Evolutionary conservation across 1,284 basidiomycete genomes (phyloP).

Genomic region (Ustilago bromivora): DNA sequence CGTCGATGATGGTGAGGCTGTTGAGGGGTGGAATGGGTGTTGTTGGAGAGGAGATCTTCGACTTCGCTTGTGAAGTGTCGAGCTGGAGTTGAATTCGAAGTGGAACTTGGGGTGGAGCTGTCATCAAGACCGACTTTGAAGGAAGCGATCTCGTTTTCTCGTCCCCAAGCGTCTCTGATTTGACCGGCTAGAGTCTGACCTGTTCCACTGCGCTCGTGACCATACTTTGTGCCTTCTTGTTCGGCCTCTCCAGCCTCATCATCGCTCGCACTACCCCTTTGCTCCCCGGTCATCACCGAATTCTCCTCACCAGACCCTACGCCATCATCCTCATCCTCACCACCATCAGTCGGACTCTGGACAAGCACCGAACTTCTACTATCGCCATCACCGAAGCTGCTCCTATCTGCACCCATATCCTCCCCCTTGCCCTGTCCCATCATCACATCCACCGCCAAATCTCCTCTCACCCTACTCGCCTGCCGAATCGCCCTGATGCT

Average conservation of each 20-base stretch:
- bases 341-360: constrained; percentile 38
- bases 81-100: not conserved
- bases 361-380: constrained; percentile 19
- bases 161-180: constrained; percentile 37
- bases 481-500: constrained; percentile 43
- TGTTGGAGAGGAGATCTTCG: constrained; percentile 13
- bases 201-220: constrained; percentile 18
- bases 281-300: constrained; percentile 15
- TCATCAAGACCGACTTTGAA: not conserved
- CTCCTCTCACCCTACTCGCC: constrained; percentile 9
- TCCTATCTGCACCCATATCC: not conserved
- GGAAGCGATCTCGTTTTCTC: constrained; percentile 11
- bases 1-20: not conserved
- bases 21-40: not conserved
- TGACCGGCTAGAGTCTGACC: constrained; percentile 36
- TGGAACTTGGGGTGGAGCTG: constrained; percentile 1
- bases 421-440: not conserved
- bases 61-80: constrained; percentile 31
- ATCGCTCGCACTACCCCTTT: constrained; percentile 3
- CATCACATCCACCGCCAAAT: constrained; percentile 7
- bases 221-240: constrained; percentile 12
- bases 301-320: not conserved
- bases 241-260: constrained; percentile 20
- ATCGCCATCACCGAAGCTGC: constrained; percentile 11
- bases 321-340: constrained; percentile 17